Conservation (phyloP, 2,329 filamentous ascomycete genomes). For the Alternaria sp. region DNA sequence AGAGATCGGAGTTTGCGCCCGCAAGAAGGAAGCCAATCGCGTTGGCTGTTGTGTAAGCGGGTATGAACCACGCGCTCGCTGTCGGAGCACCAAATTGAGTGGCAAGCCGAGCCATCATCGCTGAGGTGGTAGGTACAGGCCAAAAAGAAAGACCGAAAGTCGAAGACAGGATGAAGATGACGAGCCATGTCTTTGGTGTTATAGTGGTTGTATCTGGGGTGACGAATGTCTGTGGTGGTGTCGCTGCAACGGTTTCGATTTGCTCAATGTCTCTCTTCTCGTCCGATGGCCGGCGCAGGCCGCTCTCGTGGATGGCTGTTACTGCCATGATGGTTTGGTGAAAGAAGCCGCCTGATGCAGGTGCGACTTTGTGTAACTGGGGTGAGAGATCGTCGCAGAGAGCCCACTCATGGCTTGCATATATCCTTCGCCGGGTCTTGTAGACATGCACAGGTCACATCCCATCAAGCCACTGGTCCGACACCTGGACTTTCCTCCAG, state of each 20-base stretch:
- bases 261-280: conserved; percentile 29
- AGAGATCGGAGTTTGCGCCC: conserved; percentile 56
- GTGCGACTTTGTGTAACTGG: not conserved
- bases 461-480: not conserved
- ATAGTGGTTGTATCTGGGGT: conserved; percentile 22
- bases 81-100: conserved; percentile 17
- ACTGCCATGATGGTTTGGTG: not conserved
- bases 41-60: conserved; percentile 32
- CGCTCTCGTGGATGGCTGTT: not conserved
- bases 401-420: not conserved
- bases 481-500: not conserved
- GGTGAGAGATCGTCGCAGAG: not conserved
- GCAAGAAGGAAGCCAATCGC: conserved; percentile 31
- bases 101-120: conserved; percentile 26
- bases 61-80: conserved; percentile 27
- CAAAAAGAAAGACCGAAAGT: conserved; percentile 39
- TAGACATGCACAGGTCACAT: not conserved
- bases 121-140: conserved; percentile 36
- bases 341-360: not conserved
- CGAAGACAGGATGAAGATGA: conserved; percentile 35
- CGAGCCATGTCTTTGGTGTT: conserved; percentile 36
- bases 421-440: not conserved
- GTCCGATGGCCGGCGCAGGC: conserved; percentile 9
- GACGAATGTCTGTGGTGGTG: not conserved
- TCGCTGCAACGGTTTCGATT: conserved; percentile 15